Evolutionary conservation across 495 filamentous ascomycete genomes (phyloP).

Genomic region (Penicillium parvum): DNA sequence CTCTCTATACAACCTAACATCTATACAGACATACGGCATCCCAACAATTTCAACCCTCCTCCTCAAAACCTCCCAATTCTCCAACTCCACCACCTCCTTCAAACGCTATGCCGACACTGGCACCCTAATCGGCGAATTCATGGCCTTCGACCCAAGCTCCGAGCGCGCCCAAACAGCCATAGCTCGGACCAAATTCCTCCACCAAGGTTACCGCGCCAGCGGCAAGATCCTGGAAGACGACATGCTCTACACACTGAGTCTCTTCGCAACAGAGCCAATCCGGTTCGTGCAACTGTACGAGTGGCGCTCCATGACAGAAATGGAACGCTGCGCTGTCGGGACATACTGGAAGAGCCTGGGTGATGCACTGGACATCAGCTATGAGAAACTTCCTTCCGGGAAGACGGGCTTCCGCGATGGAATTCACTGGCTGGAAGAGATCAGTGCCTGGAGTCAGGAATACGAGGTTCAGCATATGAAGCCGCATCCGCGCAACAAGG

Average conservation of each 20-base stretch:
- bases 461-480: slow-evolving; percentile 58
- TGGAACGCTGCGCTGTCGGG: slow-evolving; percentile 59
- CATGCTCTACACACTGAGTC: slow-evolving; percentile 59
- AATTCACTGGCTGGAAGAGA: slow-evolving; percentile 56
- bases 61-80: slow-evolving; percentile 53
- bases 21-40: slow-evolving; percentile 57
- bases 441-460: slow-evolving; percentile 47
- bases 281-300: slow-evolving; percentile 53
- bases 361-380: slow-evolving; percentile 56
- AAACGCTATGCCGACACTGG: slow-evolving; percentile 64
- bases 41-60: slow-evolving; percentile 57
- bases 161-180: slow-evolving; percentile 51
- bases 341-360: slow-evolving; percentile 62
- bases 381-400: slow-evolving; percentile 31
- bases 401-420: slow-evolving; percentile 51
- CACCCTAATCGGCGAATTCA: slow-evolving; percentile 54
- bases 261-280: slow-evolving; percentile 56
- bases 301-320: slow-evolving; percentile 57
- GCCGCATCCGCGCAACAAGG: slow-evolving; percentile 47
- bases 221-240: slow-evolving; percentile 60
- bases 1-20: slow-evolving; percentile 1
- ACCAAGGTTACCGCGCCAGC: slow-evolving; percentile 49
- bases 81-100: slow-evolving; percentile 42
- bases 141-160: slow-evolving; percentile 42
- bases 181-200: slow-evolving; percentile 63